Percentiles rank a stretch among this genome's conserved stretches.
Evolutionary conservation across 2,329 filamentous ascomycete genomes (phyloP).

Genomic region (Zarea fungicola): DNA sequence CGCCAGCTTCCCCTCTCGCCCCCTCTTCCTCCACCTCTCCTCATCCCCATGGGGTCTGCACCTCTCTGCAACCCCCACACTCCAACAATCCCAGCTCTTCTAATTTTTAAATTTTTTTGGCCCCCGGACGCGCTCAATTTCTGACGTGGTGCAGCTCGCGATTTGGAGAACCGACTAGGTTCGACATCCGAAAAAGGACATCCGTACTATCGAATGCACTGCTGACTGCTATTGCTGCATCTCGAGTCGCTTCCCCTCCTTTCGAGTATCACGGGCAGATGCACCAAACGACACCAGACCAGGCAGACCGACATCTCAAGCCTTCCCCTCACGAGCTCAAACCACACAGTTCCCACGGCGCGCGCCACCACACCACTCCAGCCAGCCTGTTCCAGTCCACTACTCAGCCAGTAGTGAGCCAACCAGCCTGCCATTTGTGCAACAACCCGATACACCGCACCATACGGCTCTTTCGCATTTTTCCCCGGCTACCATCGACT

Average conservation of each 20-base stretch:
- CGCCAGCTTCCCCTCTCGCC: background rate
- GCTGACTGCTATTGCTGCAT: background rate
- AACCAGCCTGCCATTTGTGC: slow-evolving; percentile 1
- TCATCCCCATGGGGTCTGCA: slow-evolving; percentile 12
- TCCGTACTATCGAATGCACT: background rate
- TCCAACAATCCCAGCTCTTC: slow-evolving; percentile 12
- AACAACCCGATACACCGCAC: slow-evolving; percentile 1
- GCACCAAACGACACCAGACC: no score
- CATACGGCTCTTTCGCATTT: background rate
- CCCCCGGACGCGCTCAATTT: background rate
- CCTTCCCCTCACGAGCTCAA: slow-evolving; percentile 10
- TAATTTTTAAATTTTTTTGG: slow-evolving; percentile 3
- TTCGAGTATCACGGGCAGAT: no score
- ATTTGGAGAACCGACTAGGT: no score
- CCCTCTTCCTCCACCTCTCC: slow-evolving; percentile 11
- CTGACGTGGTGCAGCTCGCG: background rate
- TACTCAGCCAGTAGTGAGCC: background rate
- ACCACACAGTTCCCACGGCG: background rate
- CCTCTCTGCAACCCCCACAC: slow-evolving; percentile 8
- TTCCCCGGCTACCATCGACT: background rate
- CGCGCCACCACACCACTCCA: background rate
- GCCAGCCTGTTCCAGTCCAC: background rate
- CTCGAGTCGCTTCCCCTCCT: no score
- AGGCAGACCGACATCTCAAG: slow-evolving; percentile 9
- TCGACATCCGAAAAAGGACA: background rate